Evolutionary conservation across 2,329 filamentous ascomycete species (phyloP).

Genomic region (Xylaria sp.): DNA sequence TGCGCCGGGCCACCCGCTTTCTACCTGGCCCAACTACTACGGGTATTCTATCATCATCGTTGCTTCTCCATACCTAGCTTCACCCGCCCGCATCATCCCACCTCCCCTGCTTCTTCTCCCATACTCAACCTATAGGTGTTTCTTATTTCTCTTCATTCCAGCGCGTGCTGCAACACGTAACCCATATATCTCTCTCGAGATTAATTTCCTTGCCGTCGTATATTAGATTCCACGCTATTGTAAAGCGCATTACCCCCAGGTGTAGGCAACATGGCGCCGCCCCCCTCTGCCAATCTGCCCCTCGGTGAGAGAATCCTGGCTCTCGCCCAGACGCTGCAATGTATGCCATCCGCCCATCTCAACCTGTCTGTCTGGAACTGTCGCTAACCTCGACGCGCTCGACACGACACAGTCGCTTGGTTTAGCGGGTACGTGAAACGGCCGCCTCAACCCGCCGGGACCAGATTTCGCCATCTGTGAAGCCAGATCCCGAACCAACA

Average conservation of each 20-base stretch:
- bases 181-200: conserved; percentile 7
- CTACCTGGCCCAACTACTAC: conserved; percentile 6
- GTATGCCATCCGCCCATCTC: conserved; percentile 59
- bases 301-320: conserved; percentile 78
- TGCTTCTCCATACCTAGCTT: conserved; percentile 28
- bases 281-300: conserved; percentile 74
- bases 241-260: not conserved
- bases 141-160: not conserved
- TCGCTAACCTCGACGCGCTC: conserved; percentile 50
- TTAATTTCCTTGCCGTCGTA: conserved; percentile 12
- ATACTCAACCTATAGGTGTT: conserved; percentile 4
- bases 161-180: conserved; percentile 1
- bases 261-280: conserved; percentile 71
- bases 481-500: conserved; percentile 7
- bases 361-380: conserved; percentile 35
- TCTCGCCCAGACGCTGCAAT: conserved; percentile 91
- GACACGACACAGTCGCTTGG: conserved; percentile 71
- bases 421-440: conserved; percentile 74
- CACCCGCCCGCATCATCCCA: conserved; percentile 7
- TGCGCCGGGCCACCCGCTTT: conserved; percentile 14
- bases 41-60: conserved; percentile 27
- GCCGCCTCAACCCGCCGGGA: conserved; percentile 5
- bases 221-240: conserved; percentile 6
- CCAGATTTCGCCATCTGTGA: conserved; percentile 12
- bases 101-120: conserved; percentile 7